Evolutionary conservation across 768 basidiomycete species (phyloP).

Genomic region (Podaxis pistillaris): DNA sequence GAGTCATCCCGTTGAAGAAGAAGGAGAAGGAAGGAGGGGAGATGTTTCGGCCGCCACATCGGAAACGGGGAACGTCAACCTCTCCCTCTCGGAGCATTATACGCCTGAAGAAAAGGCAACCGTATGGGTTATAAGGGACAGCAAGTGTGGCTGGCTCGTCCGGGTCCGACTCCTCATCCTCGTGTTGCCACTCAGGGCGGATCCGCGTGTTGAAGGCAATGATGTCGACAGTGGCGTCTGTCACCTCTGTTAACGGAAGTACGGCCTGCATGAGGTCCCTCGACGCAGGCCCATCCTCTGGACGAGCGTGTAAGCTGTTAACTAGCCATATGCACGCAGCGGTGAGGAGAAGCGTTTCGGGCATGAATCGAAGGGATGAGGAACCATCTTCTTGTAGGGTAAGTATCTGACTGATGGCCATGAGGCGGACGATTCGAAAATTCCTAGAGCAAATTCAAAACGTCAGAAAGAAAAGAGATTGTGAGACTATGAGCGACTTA

Average conservation of each 20-base stretch:
- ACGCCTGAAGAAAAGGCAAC: no score
- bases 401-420: not conserved
- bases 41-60: no score
- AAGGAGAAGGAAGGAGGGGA: no score
- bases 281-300: conserved; percentile 15
- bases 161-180: no score
- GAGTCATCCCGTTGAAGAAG: no score
- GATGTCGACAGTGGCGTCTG: not conserved
- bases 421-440: not conserved
- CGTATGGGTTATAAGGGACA: no score
- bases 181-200: not conserved
- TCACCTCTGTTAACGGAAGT: conserved; percentile 7
- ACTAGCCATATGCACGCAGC: conserved; percentile 17
- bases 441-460: not conserved
- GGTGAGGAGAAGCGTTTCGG: conserved; percentile 15
- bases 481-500: not conserved
- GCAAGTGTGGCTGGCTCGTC: no score
- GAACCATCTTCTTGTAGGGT: not conserved
- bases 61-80: no score
- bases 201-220: not conserved
- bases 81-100: no score
- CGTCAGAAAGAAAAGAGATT: no score
- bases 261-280: conserved; percentile 18
- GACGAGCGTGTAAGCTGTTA: conserved; percentile 8
- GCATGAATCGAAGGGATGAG: not conserved